Evolutionary conservation across 2,329 filamentous ascomycete genomes (phyloP).

Genomic region (Penicillium verrucosum): DNA sequence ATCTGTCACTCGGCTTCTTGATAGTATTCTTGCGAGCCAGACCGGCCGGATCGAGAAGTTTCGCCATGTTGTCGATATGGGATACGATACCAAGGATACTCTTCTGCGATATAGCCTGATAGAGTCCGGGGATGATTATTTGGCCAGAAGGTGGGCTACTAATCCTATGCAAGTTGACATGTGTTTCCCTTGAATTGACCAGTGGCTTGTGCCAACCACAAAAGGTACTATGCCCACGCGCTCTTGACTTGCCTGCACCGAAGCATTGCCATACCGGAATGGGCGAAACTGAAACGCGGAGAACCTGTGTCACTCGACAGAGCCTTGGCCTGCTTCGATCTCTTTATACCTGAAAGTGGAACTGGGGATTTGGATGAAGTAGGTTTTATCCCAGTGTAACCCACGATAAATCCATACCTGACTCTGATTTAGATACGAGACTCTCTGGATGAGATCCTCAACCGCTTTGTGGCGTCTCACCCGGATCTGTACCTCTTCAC

Average conservation of each 20-base stretch:
- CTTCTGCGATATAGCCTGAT: conserved; percentile 64
- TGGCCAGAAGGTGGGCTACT: conserved; percentile 62
- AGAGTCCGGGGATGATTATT: conserved; percentile 64
- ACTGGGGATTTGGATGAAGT: conserved; percentile 72
- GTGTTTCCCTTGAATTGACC: conserved; percentile 7
- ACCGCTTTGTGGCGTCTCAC: conserved; percentile 53
- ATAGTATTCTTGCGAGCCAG: conserved; percentile 69
- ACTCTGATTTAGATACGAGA: conserved; percentile 52
- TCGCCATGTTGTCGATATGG: conserved; percentile 66
- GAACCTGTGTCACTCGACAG: conserved; percentile 64
- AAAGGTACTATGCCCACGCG: conserved; percentile 70
- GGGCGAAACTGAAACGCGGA: conserved; percentile 57
- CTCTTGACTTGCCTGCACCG: conserved; percentile 78
- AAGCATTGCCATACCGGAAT: conserved; percentile 72
- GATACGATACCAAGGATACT: conserved; percentile 86
- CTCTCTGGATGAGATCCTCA: conserved; percentile 64
- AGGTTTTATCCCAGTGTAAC: conserved; percentile 23
- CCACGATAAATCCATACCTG: conserved; percentile 3
- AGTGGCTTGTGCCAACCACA: conserved; percentile 1
- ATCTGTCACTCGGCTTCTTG: conserved; percentile 55
- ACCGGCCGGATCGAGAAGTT: conserved; percentile 67
- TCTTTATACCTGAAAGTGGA: conserved; percentile 76
- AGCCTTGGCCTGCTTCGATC: conserved; percentile 77
- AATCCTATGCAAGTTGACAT: not conserved
- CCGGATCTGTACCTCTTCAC: conserved; percentile 55